phyloP scores from a whole-genome alignment of 2,329 filamentous ascomycete genomes.

The Talaromyces funiculosus region DNA sequence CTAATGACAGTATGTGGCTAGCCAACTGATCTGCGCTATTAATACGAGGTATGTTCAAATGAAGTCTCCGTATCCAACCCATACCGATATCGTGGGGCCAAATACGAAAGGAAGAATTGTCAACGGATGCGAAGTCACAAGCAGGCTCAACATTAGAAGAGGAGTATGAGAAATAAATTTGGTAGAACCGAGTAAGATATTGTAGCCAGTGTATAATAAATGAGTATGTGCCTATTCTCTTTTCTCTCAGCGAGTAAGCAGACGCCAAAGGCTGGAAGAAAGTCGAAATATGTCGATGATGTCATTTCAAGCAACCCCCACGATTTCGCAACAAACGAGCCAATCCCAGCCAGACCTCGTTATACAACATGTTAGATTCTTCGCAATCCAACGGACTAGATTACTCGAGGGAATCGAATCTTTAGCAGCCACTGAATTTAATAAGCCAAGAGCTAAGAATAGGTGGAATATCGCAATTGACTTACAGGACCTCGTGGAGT shows the following conservation, averaged over 20 bases:
- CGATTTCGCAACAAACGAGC: not conserved
- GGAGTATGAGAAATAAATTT: no score
- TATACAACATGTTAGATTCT: not conserved
- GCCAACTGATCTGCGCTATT: no score
- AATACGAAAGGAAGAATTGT: not conserved
- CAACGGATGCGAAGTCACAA: no score
- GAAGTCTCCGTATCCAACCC: not conserved
- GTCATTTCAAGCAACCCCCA: not conserved
- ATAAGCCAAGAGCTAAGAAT: not conserved
- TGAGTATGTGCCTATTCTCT: not conserved
- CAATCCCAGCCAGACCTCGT: not conserved
- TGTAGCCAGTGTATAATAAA: not conserved
- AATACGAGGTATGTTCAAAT: no score
- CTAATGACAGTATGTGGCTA: not conserved
- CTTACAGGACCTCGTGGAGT: not conserved
- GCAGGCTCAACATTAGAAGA: no score
- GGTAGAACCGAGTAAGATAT: no score
- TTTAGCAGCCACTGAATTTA: not conserved
- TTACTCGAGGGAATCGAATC: not conserved
- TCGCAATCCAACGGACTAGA: not conserved
- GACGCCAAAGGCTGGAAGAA: not conserved
- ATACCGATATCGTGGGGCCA: not conserved
- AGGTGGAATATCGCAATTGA: not conserved
- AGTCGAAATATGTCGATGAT: not conserved
- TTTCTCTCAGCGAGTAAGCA: not conserved